Evolutionary conservation across 495 filamentous ascomycete species (phyloP).

Genomic region (Cercophora scortea): DNA sequence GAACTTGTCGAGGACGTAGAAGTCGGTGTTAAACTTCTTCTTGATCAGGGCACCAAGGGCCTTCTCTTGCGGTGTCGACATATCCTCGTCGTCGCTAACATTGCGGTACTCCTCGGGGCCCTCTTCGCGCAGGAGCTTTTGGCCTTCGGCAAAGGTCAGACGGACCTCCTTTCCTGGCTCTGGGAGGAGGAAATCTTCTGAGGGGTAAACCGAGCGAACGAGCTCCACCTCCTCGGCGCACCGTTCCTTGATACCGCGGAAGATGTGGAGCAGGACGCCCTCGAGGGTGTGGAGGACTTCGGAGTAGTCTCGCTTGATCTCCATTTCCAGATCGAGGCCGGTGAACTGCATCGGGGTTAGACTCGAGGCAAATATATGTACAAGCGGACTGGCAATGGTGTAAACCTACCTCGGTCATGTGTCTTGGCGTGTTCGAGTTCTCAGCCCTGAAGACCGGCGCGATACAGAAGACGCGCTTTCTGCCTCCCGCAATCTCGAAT

Average conservation of each 20-base stretch:
- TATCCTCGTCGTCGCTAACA: slow-evolving; percentile 68
- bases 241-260: slow-evolving; percentile 63
- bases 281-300: slow-evolving; percentile 80
- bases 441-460: slow-evolving; percentile 84
- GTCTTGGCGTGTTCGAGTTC: slow-evolving; percentile 91
- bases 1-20: slow-evolving; percentile 90
- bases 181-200: slow-evolving; percentile 44
- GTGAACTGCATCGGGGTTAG: slow-evolving; percentile 47
- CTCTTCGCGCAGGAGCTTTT: slow-evolving; percentile 71
- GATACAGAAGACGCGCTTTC: slow-evolving; percentile 82
- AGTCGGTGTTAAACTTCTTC: slow-evolving; percentile 80
- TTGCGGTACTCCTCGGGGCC: slow-evolving; percentile 62
- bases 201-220: slow-evolving; percentile 55
- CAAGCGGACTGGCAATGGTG: no score
- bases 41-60: slow-evolving; percentile 78
- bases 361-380: no score
- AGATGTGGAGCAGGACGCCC: slow-evolving; percentile 79
- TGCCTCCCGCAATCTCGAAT: slow-evolving; percentile 87
- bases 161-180: slow-evolving; percentile 69
- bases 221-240: slow-evolving; percentile 62
- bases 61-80: slow-evolving; percentile 80
- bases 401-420: slow-evolving; percentile 60
- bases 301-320: slow-evolving; percentile 79
- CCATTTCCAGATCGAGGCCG: slow-evolving; percentile 96
- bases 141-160: slow-evolving; percentile 78